Evolutionary conservation across 2,329 filamentous ascomycete species (phyloP), one percentile per base, ranked within the genome.

Genomic region (Aspergillus sergii): DNA sequence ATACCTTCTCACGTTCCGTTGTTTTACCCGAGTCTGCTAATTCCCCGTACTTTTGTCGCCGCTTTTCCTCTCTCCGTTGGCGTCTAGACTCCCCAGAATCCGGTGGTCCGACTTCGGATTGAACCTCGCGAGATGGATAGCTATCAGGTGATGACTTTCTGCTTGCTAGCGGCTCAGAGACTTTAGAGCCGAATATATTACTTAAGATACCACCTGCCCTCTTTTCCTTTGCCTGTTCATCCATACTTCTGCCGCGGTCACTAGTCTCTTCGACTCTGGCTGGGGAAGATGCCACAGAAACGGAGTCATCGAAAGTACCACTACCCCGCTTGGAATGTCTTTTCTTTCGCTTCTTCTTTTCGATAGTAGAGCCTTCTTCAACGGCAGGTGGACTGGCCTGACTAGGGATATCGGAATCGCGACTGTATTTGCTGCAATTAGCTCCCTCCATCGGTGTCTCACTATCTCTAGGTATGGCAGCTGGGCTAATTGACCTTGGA

Each of bases 1-100:
- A 76, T 79, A 80, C 78, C 76, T 79, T 77, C 68, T 76, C 74
- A 68, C 70, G 72, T 58, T 72, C 73, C 65, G 64, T 66, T 61
- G 67, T 64, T 66, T 69, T 72, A 46, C 72, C 74, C 23, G 73
- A 76, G 39, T 75, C 74, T 58, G 73, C 68, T 65, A 73, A 75
- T n/a, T 78, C 73, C 58, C 77, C 77, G 64, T 79, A 76, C 62
- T 69, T 72, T 66, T 75, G 70, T 66, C 72, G 75, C 63, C 77
- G 74, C 46, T 66, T 71, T 56, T 77, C 76, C 66, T 79, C 74
- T 72, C 72, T 76, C 65, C 71, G 71, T 61, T 72, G 71, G 61
- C 72, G 81, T 60, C 80, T 80, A 32, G 73, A 71, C 16, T 76
- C 74, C 21, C 81, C 80, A 36, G 61, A 58, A 10, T 41, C 45